phyloP scores from a whole-genome alignment of 306 rosid genomes.

The Quercus cerris region DNA sequence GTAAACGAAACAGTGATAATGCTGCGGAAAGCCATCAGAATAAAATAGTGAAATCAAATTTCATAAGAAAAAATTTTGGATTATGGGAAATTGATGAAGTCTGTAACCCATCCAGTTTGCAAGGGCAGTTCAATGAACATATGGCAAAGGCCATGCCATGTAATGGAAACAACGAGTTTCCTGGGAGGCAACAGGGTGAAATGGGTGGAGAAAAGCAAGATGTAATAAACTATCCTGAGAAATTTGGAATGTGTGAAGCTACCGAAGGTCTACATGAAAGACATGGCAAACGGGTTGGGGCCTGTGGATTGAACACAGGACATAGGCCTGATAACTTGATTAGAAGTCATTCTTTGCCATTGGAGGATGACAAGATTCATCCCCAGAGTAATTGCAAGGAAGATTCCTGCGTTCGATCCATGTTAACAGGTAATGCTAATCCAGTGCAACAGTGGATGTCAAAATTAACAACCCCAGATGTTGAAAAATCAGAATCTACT shows the following conservation, averaged over 20 bases:
- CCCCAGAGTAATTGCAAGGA: constrained; percentile 42
- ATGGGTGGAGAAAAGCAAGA: constrained; percentile 13
- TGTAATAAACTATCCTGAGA: constrained; percentile 17
- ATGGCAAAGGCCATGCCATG: constrained; percentile 23
- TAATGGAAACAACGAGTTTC: constrained; percentile 27
- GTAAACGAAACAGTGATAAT: constrained; percentile 3
- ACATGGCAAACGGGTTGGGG: constrained; percentile 12
- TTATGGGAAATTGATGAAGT: constrained; percentile 16
- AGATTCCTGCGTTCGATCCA: constrained; percentile 30
- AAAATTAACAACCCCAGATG: constrained; percentile 31
- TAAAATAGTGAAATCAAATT: constrained; percentile 22
- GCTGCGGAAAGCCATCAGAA: constrained; percentile 16
- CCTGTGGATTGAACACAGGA: constrained; percentile 23
- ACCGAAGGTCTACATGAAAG: constrained; percentile 28
- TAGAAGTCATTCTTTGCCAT: constrained; percentile 38
- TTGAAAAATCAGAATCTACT: constrained; percentile 33
- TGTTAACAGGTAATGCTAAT: constrained; percentile 37
- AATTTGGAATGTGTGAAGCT: constrained; percentile 15
- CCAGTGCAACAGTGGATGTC: constrained; percentile 49
- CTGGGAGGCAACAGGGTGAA: constrained; percentile 31
- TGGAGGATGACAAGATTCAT: constrained; percentile 31
- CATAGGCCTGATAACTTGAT: constrained; percentile 12
- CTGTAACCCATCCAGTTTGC: constrained; percentile 3
- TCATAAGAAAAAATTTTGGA: constrained; percentile 18
- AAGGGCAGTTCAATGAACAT: constrained; percentile 23